Evolutionary conservation across 768 basidiomycete genomes (phyloP), one percentile per base, ranked within the genome.

Genomic region (Kwoniella bestiolae): DNA sequence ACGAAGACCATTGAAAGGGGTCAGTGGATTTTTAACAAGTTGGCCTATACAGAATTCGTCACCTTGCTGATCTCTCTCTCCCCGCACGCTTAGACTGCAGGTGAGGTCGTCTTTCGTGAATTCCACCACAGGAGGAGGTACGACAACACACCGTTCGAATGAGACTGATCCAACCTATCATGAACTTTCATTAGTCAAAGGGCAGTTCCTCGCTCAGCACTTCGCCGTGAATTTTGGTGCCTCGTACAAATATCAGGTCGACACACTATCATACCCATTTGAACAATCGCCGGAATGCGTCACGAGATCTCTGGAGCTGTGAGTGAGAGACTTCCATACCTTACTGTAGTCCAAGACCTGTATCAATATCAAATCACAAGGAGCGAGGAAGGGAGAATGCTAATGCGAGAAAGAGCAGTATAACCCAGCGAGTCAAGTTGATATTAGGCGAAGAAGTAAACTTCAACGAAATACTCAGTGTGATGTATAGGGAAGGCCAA

Each of bases 391-490:
- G 9, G 32, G 9, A 0, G 7, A 26, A 14, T 14, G 25, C 35
- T 46, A n/a, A 47, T 4, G n/a, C 28, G 1, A n/a, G 25, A 44
- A 7, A 21, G 12, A 46, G 18, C 28, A 74, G 73, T 5, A 67
- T 73, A 29, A 58, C 35, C 1, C 23, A 60, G 3, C 29, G 29
- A 12, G 63, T 65, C n/a, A 16, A 16, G 31, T 0, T 44, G 21
- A 70, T 71, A 7, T 21, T 69, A 7, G 49, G 50, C 25, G 57
- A 66, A 41, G 23, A 60, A 14, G 59, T 67, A 5, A 45, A 3
- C 2, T 81, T 80, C 65, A 81, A 81, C 67, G 80, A 81, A 61
- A 66, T 79, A 32, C 65, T 81, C 0, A 70, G 67, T 45, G 70
- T 75, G 9, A 49, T 74, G 46, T 74, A 75, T 59, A 50, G 70